These are phyloP conservation scores for Clonostachys rhizophaga DNA, from an alignment of 2,329 filamentous ascomycete species.

Conservation along the genomic window DNA sequence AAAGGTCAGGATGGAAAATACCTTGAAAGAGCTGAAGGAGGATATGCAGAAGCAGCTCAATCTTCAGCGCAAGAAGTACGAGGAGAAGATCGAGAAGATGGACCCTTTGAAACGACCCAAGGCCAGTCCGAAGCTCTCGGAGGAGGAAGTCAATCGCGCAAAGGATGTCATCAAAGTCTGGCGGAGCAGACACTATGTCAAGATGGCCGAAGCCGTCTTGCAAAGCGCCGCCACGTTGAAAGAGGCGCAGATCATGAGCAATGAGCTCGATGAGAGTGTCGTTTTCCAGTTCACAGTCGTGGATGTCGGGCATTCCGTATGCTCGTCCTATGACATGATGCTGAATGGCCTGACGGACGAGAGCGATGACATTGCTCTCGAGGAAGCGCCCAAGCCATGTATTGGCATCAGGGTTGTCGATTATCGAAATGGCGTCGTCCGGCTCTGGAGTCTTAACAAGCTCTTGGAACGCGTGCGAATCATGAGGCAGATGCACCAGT, in stretches of 20 bases:
- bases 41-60: constrained; percentile 86
- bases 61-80: constrained; percentile 78
- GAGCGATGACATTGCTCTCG: constrained; percentile 75
- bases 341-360: constrained; percentile 85
- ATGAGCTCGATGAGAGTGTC: constrained; percentile 87
- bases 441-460: constrained; percentile 93
- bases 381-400: constrained; percentile 81
- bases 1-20: constrained; percentile 81
- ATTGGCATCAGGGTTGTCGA: constrained; percentile 88
- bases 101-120: constrained; percentile 58
- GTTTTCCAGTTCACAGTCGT: constrained; percentile 94
- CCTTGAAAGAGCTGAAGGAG: constrained; percentile 70
- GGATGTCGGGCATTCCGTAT: constrained; percentile 80
- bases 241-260: constrained; percentile 97
- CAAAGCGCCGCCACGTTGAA: constrained; percentile 86
- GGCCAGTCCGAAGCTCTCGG: constrained; percentile 60
- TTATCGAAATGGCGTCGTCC: constrained; percentile 79
- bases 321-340: constrained; percentile 95
- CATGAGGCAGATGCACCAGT: constrained; percentile 97
- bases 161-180: constrained; percentile 66
- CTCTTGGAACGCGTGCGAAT: constrained; percentile 79
- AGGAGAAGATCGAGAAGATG: constrained; percentile 76
- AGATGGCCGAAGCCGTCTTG: constrained; percentile 88
- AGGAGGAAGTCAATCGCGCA: constrained; percentile 68
- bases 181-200: constrained; percentile 81